Evolutionary conservation across 2,329 filamentous ascomycete genomes (phyloP).

Genomic region (Pseudogymnoascus sp.): DNA sequence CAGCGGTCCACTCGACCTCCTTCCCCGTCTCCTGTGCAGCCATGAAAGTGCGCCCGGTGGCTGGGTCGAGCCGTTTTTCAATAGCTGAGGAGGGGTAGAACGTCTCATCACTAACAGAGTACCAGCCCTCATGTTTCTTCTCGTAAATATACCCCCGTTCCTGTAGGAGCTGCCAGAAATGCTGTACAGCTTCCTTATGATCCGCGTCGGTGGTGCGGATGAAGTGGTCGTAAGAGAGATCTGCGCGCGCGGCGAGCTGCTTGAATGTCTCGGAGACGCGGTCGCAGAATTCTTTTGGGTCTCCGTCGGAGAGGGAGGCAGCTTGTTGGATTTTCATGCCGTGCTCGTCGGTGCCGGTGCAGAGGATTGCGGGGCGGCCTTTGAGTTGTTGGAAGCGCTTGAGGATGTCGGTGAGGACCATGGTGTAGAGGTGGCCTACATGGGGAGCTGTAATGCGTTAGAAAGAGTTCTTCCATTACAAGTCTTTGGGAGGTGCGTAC

Average conservation of each 20-base stretch:
- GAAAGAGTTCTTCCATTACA: not conserved
- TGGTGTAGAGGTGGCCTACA: constrained; percentile 87
- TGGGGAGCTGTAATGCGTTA: constrained; percentile 59
- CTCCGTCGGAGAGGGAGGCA: constrained; percentile 58
- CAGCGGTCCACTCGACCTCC: constrained; percentile 88
- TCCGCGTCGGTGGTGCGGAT: constrained; percentile 81
- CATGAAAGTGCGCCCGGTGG: constrained; percentile 76
- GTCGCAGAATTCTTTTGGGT: constrained; percentile 83
- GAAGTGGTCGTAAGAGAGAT: constrained; percentile 74
- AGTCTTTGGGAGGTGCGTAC: constrained; percentile 35
- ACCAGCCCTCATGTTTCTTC: constrained; percentile 87
- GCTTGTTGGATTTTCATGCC: constrained; percentile 95
- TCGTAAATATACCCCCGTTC: constrained; percentile 74
- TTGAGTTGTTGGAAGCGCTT: constrained; percentile 84
- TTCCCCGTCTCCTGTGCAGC: constrained; percentile 80
- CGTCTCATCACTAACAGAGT: constrained; percentile 91
- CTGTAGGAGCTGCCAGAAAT: constrained; percentile 78
- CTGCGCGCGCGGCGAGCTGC: constrained; percentile 59
- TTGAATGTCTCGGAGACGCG: constrained; percentile 71
- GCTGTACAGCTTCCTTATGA: constrained; percentile 76
- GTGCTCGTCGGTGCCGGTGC: constrained; percentile 94
- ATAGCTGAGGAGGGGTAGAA: constrained; percentile 79
- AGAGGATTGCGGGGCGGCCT: constrained; percentile 61
- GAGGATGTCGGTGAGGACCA: constrained; percentile 81
- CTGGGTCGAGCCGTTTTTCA: constrained; percentile 63